Evolutionary conservation across 352 stramenopile genomes (phyloP).

Genomic region (Phytopythium helicoides): DNA sequence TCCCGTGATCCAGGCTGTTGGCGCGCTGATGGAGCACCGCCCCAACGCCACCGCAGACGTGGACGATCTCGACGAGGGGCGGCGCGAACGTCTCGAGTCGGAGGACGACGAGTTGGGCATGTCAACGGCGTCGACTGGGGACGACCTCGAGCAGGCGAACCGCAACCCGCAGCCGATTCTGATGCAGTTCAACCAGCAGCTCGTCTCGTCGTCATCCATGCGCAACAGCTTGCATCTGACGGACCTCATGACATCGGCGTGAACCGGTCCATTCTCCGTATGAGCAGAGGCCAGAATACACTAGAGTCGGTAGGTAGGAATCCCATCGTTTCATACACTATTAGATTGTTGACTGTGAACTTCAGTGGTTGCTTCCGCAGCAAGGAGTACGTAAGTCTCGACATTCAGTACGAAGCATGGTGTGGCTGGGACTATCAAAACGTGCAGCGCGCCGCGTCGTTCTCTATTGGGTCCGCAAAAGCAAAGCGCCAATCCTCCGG

Average conservation of each 20-base stretch:
- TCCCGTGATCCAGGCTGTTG: slow-evolving; percentile 28
- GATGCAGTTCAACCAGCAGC: slow-evolving; percentile 44
- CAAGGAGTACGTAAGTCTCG: too few species aligned
- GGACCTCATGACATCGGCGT: slow-evolving; percentile 14
- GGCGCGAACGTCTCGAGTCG: slow-evolving; percentile 27
- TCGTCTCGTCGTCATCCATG: slow-evolving; percentile 26
- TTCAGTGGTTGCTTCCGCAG: too few species aligned
- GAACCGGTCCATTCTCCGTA: slow-evolving; percentile 5
- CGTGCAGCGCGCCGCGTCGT: too few species aligned
- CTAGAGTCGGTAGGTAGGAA: too few species aligned
- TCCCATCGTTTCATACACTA: too few species aligned
- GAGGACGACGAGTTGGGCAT: slow-evolving; percentile 24
- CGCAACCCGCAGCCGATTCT: slow-evolving; percentile 56
- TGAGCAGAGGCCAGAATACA: too few species aligned
- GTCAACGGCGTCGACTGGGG: slow-evolving; percentile 15
- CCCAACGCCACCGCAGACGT: slow-evolving; percentile 3
- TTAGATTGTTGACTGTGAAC: too few species aligned
- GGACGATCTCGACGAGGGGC: slow-evolving; percentile 11
- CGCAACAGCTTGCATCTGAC: slow-evolving; percentile 32
- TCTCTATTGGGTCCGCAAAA: too few species aligned
- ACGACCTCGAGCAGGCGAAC: slow-evolving; percentile 51
- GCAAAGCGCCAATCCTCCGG: too few species aligned
- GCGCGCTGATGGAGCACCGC: slow-evolving; percentile 21
- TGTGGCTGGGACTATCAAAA: too few species aligned
- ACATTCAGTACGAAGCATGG: too few species aligned